These are phyloP conservation scores for Phytophthora pistaciae DNA, from an alignment of 352 stramenopile genomes.

Conservation along the genomic window DNA sequence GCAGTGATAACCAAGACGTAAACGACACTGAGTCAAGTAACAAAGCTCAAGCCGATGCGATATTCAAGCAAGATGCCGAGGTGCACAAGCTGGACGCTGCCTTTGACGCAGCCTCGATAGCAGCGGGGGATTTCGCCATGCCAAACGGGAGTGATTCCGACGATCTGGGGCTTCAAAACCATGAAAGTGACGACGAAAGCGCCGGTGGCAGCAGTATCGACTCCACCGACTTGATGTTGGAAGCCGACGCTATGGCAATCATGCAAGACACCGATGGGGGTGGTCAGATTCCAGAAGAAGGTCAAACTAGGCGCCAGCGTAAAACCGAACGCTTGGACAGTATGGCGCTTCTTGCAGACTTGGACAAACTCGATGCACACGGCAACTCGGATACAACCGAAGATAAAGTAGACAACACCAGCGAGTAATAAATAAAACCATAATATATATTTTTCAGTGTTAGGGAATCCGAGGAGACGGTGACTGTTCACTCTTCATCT, in stretches of 20 bases:
- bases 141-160: conserved; percentile 8
- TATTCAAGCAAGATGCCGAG: neutral
- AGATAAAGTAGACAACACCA: neutral
- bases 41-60: neutral
- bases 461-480: conserved; percentile 1
- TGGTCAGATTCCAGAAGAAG: neutral
- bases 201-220: conserved; percentile 35
- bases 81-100: neutral
- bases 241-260: conserved; percentile 36
- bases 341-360: conserved; percentile 20
- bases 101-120: neutral
- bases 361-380: conserved; percentile 23
- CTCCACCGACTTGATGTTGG: conserved; percentile 45
- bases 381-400: neutral
- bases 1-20: neutral
- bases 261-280: conserved; percentile 4
- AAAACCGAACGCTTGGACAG: conserved; percentile 26
- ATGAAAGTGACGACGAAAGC: conserved; percentile 16
- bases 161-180: neutral
- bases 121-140: conserved; percentile 12
- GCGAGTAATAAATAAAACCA: neutral
- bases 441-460: neutral
- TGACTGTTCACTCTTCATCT: conserved; percentile 23
- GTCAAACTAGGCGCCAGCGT: conserved; percentile 3
- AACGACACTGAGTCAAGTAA: neutral